Conservation (phyloP, 352 stramenopile genomes). For the Phytophthora palmivora region DNA sequence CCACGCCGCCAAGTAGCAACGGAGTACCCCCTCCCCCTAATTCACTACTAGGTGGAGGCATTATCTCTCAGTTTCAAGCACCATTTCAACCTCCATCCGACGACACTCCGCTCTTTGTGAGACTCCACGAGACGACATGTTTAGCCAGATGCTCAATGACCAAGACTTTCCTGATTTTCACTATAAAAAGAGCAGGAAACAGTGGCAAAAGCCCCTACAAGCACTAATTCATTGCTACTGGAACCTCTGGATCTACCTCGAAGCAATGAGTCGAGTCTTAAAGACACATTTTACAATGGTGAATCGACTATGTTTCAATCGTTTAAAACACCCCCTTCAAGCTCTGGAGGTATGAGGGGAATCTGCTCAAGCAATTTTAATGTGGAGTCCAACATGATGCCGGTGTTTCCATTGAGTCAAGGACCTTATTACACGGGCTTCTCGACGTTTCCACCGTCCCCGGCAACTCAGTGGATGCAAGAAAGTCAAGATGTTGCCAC, state of each 20-base stretch:
- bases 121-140: slow-evolving; percentile 54
- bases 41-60: slow-evolving; percentile 43
- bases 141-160: slow-evolving; percentile 54
- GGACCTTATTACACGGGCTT: slow-evolving; percentile 9
- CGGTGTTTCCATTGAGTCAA: slow-evolving; percentile 30
- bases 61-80: slow-evolving; percentile 21
- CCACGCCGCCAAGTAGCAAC: slow-evolving; percentile 16
- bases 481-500: slow-evolving; percentile 18
- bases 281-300: slow-evolving; percentile 33
- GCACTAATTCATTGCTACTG: slow-evolving; percentile 35
- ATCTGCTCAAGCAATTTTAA: slow-evolving; percentile 18
- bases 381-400: slow-evolving; percentile 40
- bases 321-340: slow-evolving; percentile 6
- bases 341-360: slow-evolving; percentile 2
- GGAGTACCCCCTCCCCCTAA: slow-evolving; percentile 36
- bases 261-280: slow-evolving; percentile 20
- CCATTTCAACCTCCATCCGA: slow-evolving; percentile 30
- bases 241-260: slow-evolving; percentile 48
- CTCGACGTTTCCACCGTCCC: slow-evolving; percentile 14
- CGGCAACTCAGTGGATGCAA: slow-evolving; percentile 26
- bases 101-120: slow-evolving; percentile 37
- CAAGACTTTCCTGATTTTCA: slow-evolving; percentile 52
- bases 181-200: slow-evolving; percentile 27
- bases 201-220: slow-evolving; percentile 13
- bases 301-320: slow-evolving; percentile 8